Conservation (phyloP, 2,329 filamentous ascomycete species). For the Talaromyces verruculosus region DNA sequence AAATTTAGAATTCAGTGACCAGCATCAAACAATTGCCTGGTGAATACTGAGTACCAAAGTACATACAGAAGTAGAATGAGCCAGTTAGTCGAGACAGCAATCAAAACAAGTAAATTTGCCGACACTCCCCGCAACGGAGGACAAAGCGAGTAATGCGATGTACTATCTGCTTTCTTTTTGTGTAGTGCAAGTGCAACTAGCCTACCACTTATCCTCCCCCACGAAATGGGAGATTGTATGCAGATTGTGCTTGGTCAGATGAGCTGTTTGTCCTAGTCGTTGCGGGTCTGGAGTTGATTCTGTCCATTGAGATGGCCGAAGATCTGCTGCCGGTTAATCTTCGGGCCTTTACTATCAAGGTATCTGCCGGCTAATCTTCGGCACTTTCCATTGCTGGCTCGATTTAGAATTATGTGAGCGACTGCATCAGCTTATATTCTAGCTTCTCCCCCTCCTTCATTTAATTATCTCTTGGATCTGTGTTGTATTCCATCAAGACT, state of each 20-base stretch:
- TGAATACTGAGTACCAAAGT: not conserved
- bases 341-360: not conserved
- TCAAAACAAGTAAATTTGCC: not conserved
- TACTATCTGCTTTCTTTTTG: not conserved
- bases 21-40: not conserved
- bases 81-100: not conserved
- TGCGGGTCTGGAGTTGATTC: not conserved
- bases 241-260: not conserved
- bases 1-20: not conserved
- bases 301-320: not conserved
- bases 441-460: not conserved
- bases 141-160: not conserved
- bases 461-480: not conserved
- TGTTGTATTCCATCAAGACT: not conserved
- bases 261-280: not conserved
- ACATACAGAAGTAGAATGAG: not conserved
- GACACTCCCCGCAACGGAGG: not conserved
- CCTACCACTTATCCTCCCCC: not conserved
- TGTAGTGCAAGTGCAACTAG: not conserved
- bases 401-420: not conserved
- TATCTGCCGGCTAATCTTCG: conserved; percentile 9
- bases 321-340: conserved; percentile 2
- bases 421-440: not conserved
- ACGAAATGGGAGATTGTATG: not conserved
- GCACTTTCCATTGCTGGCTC: not conserved